These are phyloP conservation scores for Schizochytrium sp. DNA, from an alignment of 108 stramenopile genomes.

Conservation along the genomic window DNA sequence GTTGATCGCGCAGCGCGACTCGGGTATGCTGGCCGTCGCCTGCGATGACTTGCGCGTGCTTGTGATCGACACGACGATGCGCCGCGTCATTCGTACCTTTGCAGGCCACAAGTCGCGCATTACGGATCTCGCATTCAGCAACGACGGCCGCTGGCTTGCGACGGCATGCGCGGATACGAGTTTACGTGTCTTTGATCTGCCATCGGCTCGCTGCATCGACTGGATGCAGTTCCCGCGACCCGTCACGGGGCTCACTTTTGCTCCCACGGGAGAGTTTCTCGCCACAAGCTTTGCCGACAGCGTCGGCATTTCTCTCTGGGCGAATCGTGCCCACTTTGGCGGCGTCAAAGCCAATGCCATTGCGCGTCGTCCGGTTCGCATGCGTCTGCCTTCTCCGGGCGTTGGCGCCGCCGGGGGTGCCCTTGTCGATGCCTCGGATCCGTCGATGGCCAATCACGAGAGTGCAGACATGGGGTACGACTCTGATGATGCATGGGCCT, in stretches of 20 bases:
- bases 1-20: slow-evolving; percentile 22
- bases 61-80: slow-evolving; percentile 31
- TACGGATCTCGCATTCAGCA: slow-evolving; percentile 73
- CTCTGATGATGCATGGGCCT: neutral
- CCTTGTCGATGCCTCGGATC: neutral
- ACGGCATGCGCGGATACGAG: slow-evolving; percentile 71
- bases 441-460: neutral
- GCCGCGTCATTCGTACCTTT: slow-evolving; percentile 35
- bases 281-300: slow-evolving; percentile 73
- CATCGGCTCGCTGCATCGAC: slow-evolving; percentile 81
- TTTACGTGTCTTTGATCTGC: slow-evolving; percentile 85
- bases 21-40: slow-evolving; percentile 36
- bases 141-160: slow-evolving; percentile 76
- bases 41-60: slow-evolving; percentile 29
- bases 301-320: slow-evolving; percentile 81
- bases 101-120: slow-evolving; percentile 56
- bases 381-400: neutral
- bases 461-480: neutral
- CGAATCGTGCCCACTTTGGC: slow-evolving; percentile 54
- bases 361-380: neutral
- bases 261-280: slow-evolving; percentile 91
- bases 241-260: slow-evolving; percentile 66
- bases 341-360: neutral
- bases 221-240: slow-evolving; percentile 77
- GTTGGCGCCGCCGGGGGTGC: neutral